These are phyloP conservation scores for Phylloporus arenicola DNA, from an alignment of 768 basidiomycete species.

Conservation along the genomic window DNA sequence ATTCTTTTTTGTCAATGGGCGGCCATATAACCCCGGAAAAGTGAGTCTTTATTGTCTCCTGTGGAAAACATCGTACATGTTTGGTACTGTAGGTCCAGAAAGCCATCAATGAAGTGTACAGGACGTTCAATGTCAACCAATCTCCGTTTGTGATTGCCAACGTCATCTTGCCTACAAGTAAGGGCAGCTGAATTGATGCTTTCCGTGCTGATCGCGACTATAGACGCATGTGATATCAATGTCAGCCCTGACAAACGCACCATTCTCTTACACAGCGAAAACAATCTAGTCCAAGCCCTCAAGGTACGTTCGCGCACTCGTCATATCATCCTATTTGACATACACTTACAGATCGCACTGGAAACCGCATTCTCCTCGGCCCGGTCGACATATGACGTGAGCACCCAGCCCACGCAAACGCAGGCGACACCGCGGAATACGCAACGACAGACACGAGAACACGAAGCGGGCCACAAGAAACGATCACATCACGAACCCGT, in stretches of 20 bases:
- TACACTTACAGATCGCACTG: constrained; percentile 47
- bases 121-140: constrained; percentile 1
- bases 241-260: constrained; percentile 97
- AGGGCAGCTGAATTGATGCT: constrained; percentile 13
- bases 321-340: not conserved
- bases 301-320: constrained; percentile 45
- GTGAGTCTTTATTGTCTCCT: not conserved
- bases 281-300: constrained; percentile 67
- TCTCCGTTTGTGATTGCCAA: constrained; percentile 43
- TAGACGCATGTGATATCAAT: constrained; percentile 86
- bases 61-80: not conserved
- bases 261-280: constrained; percentile 85
- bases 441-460: constrained; percentile 1
- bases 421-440: constrained; percentile 4
- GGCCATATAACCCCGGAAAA: constrained; percentile 53
- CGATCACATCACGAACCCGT: not conserved
- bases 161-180: constrained; percentile 65
- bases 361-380: constrained; percentile 63
- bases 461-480: constrained; percentile 1
- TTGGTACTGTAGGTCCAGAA: constrained; percentile 1
- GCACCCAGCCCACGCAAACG: constrained; percentile 17
- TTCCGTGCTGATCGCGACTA: not conserved
- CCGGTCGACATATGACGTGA: constrained; percentile 68
- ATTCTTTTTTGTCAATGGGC: constrained; percentile 88
- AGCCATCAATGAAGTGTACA: constrained; percentile 5